Evolutionary conservation across 1,284 basidiomycete species (phyloP).

Genomic region (Apiotrichum mycotoxinovorans): DNA sequence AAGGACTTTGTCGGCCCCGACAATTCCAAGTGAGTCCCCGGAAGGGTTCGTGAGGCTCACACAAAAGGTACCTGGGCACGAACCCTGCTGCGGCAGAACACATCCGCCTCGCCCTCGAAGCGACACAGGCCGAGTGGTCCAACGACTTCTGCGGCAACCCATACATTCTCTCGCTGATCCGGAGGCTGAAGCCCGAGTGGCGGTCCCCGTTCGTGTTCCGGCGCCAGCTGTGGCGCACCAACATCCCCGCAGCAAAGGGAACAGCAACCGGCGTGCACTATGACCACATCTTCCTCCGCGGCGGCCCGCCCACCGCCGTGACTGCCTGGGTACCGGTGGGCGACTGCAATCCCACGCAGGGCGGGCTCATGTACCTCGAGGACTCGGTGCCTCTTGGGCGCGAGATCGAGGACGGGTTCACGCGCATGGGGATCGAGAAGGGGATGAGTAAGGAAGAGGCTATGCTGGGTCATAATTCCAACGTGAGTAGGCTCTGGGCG

Average conservation of each 20-base stretch:
- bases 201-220: constrained; percentile 14
- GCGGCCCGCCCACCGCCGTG: constrained; percentile 9
- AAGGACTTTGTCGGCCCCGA: constrained; percentile 7
- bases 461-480: too few species aligned
- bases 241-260: constrained; percentile 12
- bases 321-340: constrained; percentile 38
- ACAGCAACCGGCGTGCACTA: constrained; percentile 18
- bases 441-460: constrained; percentile 22
- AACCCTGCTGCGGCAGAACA: not conserved
- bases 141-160: constrained; percentile 13
- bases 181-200: constrained; percentile 13
- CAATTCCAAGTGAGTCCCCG: too few species aligned
- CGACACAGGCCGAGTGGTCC: too few species aligned
- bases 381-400: constrained; percentile 20
- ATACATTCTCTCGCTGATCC: constrained; percentile 6
- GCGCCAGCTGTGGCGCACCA: constrained; percentile 20
- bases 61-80: too few species aligned
- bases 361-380: constrained; percentile 35
- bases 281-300: constrained; percentile 18
- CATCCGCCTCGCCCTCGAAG: too few species aligned
- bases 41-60: too few species aligned
- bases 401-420: constrained; percentile 27
- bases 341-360: constrained; percentile 22
- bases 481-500: too few species aligned
- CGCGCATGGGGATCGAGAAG: not conserved